Percentiles rank a stretch among this genome's conserved stretches.
phyloP scores from a whole-genome alignment of 345 rosid species.

The Pugionium dolabratum region DNA sequence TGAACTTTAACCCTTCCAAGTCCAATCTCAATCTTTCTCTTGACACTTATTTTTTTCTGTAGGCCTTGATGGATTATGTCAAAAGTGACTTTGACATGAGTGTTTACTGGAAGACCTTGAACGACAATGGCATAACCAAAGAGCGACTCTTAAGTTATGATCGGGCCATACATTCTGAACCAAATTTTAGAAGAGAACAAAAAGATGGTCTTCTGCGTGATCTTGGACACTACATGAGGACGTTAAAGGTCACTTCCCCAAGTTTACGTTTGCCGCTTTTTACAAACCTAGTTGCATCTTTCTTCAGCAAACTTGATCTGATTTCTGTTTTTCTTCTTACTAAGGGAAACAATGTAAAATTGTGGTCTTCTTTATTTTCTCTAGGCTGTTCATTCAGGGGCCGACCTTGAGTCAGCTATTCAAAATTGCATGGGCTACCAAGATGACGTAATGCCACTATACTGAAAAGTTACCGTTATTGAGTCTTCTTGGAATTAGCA shows the following conservation, averaged over 20 bases:
- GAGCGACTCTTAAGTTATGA: constrained; percentile 95
- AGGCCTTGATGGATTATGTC: constrained; percentile 88
- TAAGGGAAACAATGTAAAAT: constrained; percentile 8
- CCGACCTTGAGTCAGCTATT: constrained; percentile 96
- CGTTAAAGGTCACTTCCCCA: constrained; percentile 71
- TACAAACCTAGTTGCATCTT: constrained; percentile 23
- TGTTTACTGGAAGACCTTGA: constrained; percentile 96
- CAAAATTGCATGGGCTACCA: constrained; percentile 94
- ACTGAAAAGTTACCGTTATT: constrained; percentile 33
- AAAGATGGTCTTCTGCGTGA: constrained; percentile 86
- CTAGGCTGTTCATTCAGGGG: constrained; percentile 99
- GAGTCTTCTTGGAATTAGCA: constrained; percentile 30
- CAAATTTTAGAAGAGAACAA: constrained; percentile 76
- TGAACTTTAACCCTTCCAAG: constrained; percentile 8
- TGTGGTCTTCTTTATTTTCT: constrained; percentile 36
- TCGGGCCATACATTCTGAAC: constrained; percentile 90
- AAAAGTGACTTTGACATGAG: constrained; percentile 74
- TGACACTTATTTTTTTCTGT: constrained; percentile 37
- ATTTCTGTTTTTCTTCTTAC: constrained; percentile 14
- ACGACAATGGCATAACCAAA: constrained; percentile 89
- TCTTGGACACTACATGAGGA: constrained; percentile 93
- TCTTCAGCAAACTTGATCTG: constrained; percentile 24
- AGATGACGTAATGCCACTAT: constrained; percentile 58
- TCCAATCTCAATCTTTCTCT: constrained; percentile 18
- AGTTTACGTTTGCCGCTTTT: constrained; percentile 20